These are phyloP conservation scores for Populus davidiana DNA, from an alignment of 345 rosid species.

Conservation along the genomic window DNA sequence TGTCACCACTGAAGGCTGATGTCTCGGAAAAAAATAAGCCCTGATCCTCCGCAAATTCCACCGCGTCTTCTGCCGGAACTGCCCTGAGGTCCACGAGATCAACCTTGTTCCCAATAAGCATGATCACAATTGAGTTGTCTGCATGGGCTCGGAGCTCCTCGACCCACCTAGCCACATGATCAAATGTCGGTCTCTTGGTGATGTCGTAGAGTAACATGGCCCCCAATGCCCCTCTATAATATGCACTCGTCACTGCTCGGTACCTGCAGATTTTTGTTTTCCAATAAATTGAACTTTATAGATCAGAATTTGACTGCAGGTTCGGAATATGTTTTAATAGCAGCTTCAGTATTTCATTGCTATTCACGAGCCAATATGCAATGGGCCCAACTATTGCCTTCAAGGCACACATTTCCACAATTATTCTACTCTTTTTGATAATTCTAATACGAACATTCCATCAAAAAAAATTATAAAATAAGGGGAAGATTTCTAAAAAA, in stretches of 20 bases:
- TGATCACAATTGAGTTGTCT: slow-evolving; percentile 69
- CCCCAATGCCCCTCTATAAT: slow-evolving; percentile 72
- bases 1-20: slow-evolving; percentile 73
- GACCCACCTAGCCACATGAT: slow-evolving; percentile 23
- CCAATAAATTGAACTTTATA: background rate
- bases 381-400: background rate
- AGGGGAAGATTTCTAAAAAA: too few relatives aligned
- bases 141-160: slow-evolving; percentile 53
- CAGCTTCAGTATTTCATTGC: background rate
- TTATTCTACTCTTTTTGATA: background rate
- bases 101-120: slow-evolving; percentile 73
- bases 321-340: background rate
- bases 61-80: slow-evolving; percentile 64
- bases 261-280: slow-evolving; percentile 36
- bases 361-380: background rate
- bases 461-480: too few relatives aligned
- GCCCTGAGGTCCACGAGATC: slow-evolving; percentile 65
- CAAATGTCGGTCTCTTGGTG: slow-evolving; percentile 59
- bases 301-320: background rate
- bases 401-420: background rate
- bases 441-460: too few relatives aligned
- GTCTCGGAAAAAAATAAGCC: slow-evolving; percentile 74
- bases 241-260: slow-evolving; percentile 79
- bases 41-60: slow-evolving; percentile 77
- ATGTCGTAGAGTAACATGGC: slow-evolving; percentile 76